Percentiles rank a stretch among this genome's conserved stretches.
These are phyloP conservation scores for Onygenales sp. DNA, from an alignment of 2,329 filamentous ascomycete species.

Conservation along the genomic window DNA sequence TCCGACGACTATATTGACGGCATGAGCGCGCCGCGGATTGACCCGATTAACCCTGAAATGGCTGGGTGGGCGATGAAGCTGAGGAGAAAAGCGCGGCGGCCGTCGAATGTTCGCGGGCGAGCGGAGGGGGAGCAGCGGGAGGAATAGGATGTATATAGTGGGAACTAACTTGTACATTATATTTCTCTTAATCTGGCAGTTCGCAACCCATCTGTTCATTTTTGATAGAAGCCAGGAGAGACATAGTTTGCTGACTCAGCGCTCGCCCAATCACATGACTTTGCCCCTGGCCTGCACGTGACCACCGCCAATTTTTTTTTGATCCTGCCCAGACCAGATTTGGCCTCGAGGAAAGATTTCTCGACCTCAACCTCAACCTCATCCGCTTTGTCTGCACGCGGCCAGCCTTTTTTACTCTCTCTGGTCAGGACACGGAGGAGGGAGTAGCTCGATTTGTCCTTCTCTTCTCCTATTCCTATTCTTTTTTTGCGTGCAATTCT, in stretches of 20 bases:
- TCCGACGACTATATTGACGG: slow-evolving; percentile 53
- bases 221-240: too few relatives aligned
- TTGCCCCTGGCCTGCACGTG: too few relatives aligned
- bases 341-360: neutral
- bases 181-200: too few relatives aligned
- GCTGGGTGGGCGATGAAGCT: slow-evolving; percentile 37
- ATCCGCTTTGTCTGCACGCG: neutral
- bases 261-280: too few relatives aligned
- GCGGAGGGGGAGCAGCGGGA: slow-evolving; percentile 12
- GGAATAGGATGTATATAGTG: too few relatives aligned
- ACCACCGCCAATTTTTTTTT: too few relatives aligned
- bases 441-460: slow-evolving; percentile 5
- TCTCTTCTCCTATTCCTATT: slow-evolving; percentile 4
- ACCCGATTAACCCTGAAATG: slow-evolving; percentile 33
- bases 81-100: slow-evolving; percentile 27
- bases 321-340: too few relatives aligned
- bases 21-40: slow-evolving; percentile 48
- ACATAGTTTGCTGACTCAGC: too few relatives aligned
- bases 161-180: too few relatives aligned
- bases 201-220: too few relatives aligned
- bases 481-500: slow-evolving; percentile 1
- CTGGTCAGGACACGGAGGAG: slow-evolving; percentile 1
- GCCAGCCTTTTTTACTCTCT: neutral
- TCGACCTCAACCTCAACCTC: neutral
- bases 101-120: slow-evolving; percentile 13